Base-by-base conservation (phyloP, 1,284 basidiomycete species). In the Cerrena zonata region DNA sequence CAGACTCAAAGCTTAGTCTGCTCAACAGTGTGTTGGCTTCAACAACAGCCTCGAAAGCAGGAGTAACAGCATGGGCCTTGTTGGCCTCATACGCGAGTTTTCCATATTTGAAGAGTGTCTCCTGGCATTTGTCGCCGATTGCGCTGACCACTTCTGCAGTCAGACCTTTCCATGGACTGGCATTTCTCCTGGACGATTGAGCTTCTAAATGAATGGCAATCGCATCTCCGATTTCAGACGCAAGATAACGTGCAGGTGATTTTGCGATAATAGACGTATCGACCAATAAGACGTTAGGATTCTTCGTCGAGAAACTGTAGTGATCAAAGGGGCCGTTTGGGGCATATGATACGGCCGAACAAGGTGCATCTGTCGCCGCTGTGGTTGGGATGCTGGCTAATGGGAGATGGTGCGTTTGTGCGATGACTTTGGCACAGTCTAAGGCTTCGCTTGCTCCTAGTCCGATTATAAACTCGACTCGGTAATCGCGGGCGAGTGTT, bases 151-250 rank as follows among this genome's bases (percentile, higher is more conserved):
- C 58, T 56, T 59, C 61, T 26, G 66, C 64, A 30, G 63, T 65
- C 22, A 66, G 50, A 15, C 65, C 65, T 2, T 61, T 61, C 22
- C 65, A 65, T 38, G 67, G 66, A 59, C 67, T 68, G 15, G 59
- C 53, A 53, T 61, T 63, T 57, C 58, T 61, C 47, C 44, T 50
- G 48, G 59, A 59, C 41, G 54, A 55, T 15, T 58, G 52, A 24
- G 66, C 66, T 57, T 68, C 66, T 55, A 67, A 60, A 59, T 68
- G 65, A 46, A 65, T 68, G 47, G 66, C 65, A 55, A 68, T 51
- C 38, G 66, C 66, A 53, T 68, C 66, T 52, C 66, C 66, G 57
- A 68, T 67, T 27, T 65, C 66, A 23, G 66, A 57, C 10, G 65
- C 64, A 46, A 68, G 60, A 61, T 66, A 67, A 48, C 66, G 60